Evolutionary conservation across 2,329 filamentous ascomycete genomes (phyloP).

Genomic region (Trichoderma oligosporum): DNA sequence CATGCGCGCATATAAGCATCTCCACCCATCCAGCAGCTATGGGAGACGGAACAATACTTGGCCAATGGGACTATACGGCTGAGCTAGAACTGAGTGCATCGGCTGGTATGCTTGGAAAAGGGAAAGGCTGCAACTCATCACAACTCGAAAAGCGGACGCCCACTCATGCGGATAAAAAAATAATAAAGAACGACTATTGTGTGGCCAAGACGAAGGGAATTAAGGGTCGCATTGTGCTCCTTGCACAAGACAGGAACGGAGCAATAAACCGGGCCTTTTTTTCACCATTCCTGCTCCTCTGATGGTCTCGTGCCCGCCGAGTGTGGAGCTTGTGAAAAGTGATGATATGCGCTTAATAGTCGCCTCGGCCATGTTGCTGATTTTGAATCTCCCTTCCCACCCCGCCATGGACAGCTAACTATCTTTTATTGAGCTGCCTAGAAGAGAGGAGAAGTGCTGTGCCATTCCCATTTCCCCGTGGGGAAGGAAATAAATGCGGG

Average conservation of each 20-base stretch:
- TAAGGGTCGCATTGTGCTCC: not conserved
- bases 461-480: conserved; percentile 12
- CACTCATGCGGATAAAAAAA: not conserved
- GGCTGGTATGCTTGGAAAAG: not conserved
- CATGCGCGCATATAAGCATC: not conserved
- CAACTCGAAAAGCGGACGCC: not conserved
- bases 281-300: not conserved
- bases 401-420: not conserved
- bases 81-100: not conserved
- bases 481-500: conserved; percentile 15
- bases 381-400: not conserved
- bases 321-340: not conserved
- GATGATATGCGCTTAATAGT: not conserved
- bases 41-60: not conserved
- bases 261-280: not conserved
- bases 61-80: not conserved
- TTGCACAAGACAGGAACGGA: not conserved
- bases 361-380: conserved; percentile 6
- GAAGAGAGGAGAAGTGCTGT: not conserved
- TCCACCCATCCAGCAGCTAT: conserved; percentile 3
- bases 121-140: not conserved
- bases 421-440: conserved; percentile 9
- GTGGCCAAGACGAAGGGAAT: not conserved
- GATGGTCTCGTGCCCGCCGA: conserved; percentile 4
- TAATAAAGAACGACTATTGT: not conserved